Conservation (phyloP, 208 protist species). For the Leishmania turanica region DNA sequence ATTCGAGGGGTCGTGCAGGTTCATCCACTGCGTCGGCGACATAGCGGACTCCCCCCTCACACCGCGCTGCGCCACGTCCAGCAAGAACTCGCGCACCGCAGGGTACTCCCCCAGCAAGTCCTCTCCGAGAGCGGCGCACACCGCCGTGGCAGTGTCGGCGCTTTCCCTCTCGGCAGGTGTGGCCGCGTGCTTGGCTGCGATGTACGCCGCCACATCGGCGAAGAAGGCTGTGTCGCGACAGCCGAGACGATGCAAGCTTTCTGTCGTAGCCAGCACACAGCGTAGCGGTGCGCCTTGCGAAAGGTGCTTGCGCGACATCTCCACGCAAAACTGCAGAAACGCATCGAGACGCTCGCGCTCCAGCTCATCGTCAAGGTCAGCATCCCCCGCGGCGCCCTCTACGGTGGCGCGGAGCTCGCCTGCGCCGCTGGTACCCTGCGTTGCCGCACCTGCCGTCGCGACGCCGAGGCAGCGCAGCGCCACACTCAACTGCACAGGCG, state of each 20-base stretch:
- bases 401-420: neutral
- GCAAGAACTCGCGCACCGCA: slow-evolving; percentile 48
- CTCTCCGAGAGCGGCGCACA: slow-evolving; percentile 53
- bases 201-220: slow-evolving; percentile 52
- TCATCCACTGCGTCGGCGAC: slow-evolving; percentile 73
- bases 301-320: slow-evolving; percentile 51
- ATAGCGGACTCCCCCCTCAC: slow-evolving; percentile 48
- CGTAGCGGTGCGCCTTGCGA: slow-evolving; percentile 45
- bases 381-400: neutral
- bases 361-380: slow-evolving; percentile 21
- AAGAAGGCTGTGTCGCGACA: slow-evolving; percentile 51
- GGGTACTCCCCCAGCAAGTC: slow-evolving; percentile 51
- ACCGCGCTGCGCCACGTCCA: slow-evolving; percentile 40
- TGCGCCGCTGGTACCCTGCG: neutral
- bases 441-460: neutral
- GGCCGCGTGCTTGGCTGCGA: slow-evolving; percentile 35
- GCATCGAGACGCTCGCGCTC: slow-evolving; percentile 40
- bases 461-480: slow-evolving; percentile 62
- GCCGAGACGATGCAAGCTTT: slow-evolving; percentile 55
- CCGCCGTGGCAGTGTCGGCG: slow-evolving; percentile 47
- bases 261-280: slow-evolving; percentile 48
- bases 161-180: slow-evolving; percentile 33
- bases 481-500: slow-evolving; percentile 75
- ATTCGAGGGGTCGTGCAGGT: slow-evolving; percentile 70
- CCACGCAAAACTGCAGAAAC: slow-evolving; percentile 58